These are phyloP conservation scores for Globisporangium solare DNA, from an alignment of 352 stramenopile species.

Conservation along the genomic window DNA sequence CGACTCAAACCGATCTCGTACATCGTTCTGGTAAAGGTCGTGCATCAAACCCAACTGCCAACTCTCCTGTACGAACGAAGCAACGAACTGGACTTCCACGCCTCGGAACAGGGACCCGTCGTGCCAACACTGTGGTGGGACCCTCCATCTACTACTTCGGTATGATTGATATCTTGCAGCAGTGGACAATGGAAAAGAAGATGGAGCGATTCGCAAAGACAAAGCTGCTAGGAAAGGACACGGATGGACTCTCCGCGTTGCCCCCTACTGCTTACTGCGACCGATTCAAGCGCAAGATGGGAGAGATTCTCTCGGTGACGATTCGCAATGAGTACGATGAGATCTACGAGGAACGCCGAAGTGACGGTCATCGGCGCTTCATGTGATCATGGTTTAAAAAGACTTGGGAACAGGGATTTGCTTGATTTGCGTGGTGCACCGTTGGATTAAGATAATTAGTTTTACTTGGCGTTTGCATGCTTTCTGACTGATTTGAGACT, in stretches of 20 bases:
- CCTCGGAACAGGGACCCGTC: slow-evolving; percentile 61
- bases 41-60: slow-evolving; percentile 16
- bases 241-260: slow-evolving; percentile 75
- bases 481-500: no score
- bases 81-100: slow-evolving; percentile 36
- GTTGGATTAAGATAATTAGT: slow-evolving; percentile 1
- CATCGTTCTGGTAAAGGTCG: slow-evolving; percentile 24
- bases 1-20: slow-evolving; percentile 24
- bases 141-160: slow-evolving; percentile 88
- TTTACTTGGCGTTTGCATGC: no score
- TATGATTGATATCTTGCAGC: slow-evolving; percentile 86
- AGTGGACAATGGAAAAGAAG: slow-evolving; percentile 90
- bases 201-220: slow-evolving; percentile 87
- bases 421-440: neutral
- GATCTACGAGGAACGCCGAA: slow-evolving; percentile 31
- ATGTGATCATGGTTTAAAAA: slow-evolving; percentile 27
- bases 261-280: slow-evolving; percentile 82
- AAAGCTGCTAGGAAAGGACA: slow-evolving; percentile 74
- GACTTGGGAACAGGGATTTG: neutral
- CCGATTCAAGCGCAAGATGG: slow-evolving; percentile 87
- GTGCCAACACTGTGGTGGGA: slow-evolving; percentile 83
- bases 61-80: slow-evolving; percentile 23
- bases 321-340: slow-evolving; percentile 63
- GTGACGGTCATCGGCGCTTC: slow-evolving; percentile 35
- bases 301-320: slow-evolving; percentile 73